Conservation (phyloP, 805 yeast genomes). For the Barnettozyma sp. region DNA sequence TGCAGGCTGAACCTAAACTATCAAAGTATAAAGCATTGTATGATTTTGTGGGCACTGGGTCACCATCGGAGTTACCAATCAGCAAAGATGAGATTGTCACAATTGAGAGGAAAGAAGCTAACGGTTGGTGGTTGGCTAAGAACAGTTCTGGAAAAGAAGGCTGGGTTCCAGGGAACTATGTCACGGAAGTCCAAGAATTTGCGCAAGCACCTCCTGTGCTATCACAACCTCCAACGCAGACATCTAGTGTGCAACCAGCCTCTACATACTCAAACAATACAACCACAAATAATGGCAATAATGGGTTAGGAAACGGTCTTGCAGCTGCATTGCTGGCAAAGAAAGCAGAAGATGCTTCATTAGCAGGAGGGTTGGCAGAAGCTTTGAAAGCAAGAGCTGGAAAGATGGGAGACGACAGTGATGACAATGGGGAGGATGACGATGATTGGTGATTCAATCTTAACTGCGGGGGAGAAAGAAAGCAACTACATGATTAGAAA, state of each 20-base stretch:
- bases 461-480: conserved; percentile 50
- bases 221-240: conserved; percentile 34
- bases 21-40: conserved; percentile 83
- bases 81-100: conserved; percentile 69
- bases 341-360: conserved; percentile 48
- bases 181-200: conserved; percentile 40
- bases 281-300: too few species aligned
- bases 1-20: conserved; percentile 50
- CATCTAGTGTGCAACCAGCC: conserved; percentile 20
- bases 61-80: conserved; percentile 74
- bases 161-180: conserved; percentile 96
- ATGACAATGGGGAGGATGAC: conserved; percentile 64
- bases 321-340: conserved; percentile 65
- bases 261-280: too few species aligned
- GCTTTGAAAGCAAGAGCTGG: conserved; percentile 79
- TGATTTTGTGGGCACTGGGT: conserved; percentile 83
- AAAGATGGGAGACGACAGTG: conserved; percentile 50
- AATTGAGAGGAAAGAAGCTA: conserved; percentile 64
- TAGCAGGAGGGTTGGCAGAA: conserved; percentile 85
- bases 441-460: conserved; percentile 83
- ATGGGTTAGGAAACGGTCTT: conserved; percentile 49
- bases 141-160: conserved; percentile 54
- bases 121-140: conserved; percentile 94
- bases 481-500: too few species aligned
- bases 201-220: conserved; percentile 36